phyloP scores from a whole-genome alignment of 495 filamentous ascomycete genomes.

The Beverwykella pulmonaria region DNA sequence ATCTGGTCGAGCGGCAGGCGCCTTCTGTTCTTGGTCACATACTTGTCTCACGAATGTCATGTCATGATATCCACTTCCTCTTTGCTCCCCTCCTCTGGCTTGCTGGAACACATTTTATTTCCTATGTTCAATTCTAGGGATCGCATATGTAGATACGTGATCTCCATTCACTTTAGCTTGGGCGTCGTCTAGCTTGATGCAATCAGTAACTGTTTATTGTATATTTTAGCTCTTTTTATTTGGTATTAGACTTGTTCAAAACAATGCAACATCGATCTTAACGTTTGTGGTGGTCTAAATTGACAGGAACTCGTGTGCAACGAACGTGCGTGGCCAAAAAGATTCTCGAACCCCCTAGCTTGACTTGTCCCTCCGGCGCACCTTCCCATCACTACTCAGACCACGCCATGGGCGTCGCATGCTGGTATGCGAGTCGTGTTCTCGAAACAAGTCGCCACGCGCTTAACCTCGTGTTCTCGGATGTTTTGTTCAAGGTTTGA shows the following conservation, averaged over 20 bases:
- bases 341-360: neutral
- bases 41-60: slow-evolving; percentile 28
- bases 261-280: neutral
- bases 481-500: too few relatives aligned
- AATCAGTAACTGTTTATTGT: slow-evolving; percentile 23
- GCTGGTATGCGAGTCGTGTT: too few relatives aligned
- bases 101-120: slow-evolving; percentile 1
- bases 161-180: neutral
- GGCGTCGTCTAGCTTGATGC: slow-evolving; percentile 14
- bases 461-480: too few relatives aligned
- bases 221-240: slow-evolving; percentile 5
- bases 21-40: slow-evolving; percentile 15
- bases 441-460: too few relatives aligned
- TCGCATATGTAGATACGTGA: neutral
- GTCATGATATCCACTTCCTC: slow-evolving; percentile 29
- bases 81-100: neutral
- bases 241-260: slow-evolving; percentile 6
- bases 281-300: neutral
- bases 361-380: too few relatives aligned
- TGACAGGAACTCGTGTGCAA: neutral
- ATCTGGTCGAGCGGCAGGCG: neutral
- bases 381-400: too few relatives aligned
- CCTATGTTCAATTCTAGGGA: slow-evolving; percentile 8
- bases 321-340: neutral
- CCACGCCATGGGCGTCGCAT: too few relatives aligned